Percentiles rank a stretch among this genome's conserved stretches.
These are phyloP conservation scores for Conringia planisiliqua DNA, from an alignment of 345 rosid genomes.

Conservation along the genomic window DNA sequence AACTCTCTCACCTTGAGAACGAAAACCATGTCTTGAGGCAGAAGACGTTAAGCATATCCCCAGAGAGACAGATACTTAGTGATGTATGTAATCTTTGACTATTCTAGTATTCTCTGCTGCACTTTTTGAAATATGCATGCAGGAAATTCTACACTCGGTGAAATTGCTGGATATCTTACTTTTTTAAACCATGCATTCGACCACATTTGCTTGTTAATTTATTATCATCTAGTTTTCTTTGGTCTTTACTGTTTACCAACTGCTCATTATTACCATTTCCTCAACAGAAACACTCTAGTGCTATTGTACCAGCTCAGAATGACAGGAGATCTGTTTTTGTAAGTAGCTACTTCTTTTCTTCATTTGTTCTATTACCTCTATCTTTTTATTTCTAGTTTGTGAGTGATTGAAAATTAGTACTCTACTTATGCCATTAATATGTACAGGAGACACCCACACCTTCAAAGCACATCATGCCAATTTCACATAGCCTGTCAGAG, in stretches of 20 bases:
- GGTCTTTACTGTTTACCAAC: constrained; percentile 6
- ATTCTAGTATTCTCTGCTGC: constrained; percentile 18
- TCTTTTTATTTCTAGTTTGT: constrained; percentile 1
- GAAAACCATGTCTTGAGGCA: constrained; percentile 86
- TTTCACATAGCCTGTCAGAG: constrained; percentile 71
- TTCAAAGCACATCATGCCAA: constrained; percentile 64
- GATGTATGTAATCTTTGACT: constrained; percentile 57
- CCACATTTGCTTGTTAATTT: not conserved
- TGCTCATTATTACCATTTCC: constrained; percentile 8
- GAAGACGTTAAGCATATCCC: constrained; percentile 56
- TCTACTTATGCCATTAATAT: not conserved
- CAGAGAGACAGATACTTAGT: constrained; percentile 52
- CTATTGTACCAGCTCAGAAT: constrained; percentile 40
- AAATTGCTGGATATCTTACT: not conserved
- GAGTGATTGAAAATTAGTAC: constrained; percentile 4
- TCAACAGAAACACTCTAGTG: constrained; percentile 57
- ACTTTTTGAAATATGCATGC: constrained; percentile 12
- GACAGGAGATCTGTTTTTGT: constrained; percentile 66
- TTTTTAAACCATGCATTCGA: not conserved
- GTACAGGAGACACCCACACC: constrained; percentile 91
- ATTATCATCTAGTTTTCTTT: not conserved
- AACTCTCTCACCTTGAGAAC: constrained; percentile 68
- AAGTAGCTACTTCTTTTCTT: constrained; percentile 37
- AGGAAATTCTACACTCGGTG: not conserved
- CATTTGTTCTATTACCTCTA: constrained; percentile 4